Evolutionary conservation across 768 basidiomycete genomes (phyloP), one percentile per base, ranked within the genome.

Genomic region (Butyriboletus loyo): DNA sequence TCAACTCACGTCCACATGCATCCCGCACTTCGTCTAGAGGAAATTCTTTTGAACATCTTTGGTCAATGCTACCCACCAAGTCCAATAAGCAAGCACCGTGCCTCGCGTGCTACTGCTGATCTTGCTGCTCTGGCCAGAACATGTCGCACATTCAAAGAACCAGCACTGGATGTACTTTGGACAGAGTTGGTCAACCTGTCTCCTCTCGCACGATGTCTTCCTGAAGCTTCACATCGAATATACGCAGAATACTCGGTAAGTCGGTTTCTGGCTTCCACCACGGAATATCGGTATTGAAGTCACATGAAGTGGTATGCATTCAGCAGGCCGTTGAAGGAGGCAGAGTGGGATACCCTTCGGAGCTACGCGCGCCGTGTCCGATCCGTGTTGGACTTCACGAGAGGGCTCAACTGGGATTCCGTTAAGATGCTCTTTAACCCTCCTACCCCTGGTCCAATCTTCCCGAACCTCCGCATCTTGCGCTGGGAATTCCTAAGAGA

Each of bases 401-500:
- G 40, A 31, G 60, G 53, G 40, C 60, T 62, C 40, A 45, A 55
- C 17, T 59, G 52, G 52, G 57, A 59, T 6, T 59, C 57, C 11
- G 52, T 62, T 13, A 62, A 52, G 10, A 47, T 35, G 9, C 44
- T 61, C n/a, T 43, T 58, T 19, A 38, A 63, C 22, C 60, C 60
- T 35, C 50, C 60, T 17, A 46, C 46, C 19, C 34, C 47, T 13
- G 60, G 48, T 7, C 60, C 60, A 27, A 22, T 61, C 36, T 61
- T 61, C 24, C 60, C 59, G 7, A 58, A 62, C 34, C 59, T 61
- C 27, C 60, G 59, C n/a, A 17, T 38, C 3, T n/a, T 61, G 43
- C 60, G 46, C n/a, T 61, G 59, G 59, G 60, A 61, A 22, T 61
- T 62, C 36, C 19, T 62, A 6, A 35, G 34, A 32, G 56, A 58